A percentile compares a stretch with the other conserved stretches of the same genome.
Evolutionary conservation across 2,329 filamentous ascomycete species (phyloP).

Genomic region (Neofusicoccum umdonicola): DNA sequence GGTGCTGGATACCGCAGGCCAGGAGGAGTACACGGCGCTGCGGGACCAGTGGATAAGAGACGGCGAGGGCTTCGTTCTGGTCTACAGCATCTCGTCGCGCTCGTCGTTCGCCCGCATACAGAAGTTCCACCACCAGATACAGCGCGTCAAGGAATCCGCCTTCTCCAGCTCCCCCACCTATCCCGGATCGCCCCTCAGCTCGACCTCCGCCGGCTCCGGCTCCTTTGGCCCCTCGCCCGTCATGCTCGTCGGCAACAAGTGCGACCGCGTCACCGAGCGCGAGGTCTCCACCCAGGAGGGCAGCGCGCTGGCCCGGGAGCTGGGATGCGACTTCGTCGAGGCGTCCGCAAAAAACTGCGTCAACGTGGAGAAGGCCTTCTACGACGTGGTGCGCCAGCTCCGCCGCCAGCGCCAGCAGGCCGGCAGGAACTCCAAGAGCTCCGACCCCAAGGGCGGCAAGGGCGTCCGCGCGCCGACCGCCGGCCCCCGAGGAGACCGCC

Average conservation of each 20-base stretch:
- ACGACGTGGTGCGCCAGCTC: slow-evolving; percentile 90
- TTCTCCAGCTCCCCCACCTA: slow-evolving; percentile 70
- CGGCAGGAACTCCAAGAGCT: slow-evolving; percentile 17
- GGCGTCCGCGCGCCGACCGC: slow-evolving; percentile 1
- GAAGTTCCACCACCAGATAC: slow-evolving; percentile 94
- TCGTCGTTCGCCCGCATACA: slow-evolving; percentile 94
- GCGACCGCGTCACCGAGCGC: slow-evolving; percentile 90
- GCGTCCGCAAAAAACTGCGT: slow-evolving; percentile 97
- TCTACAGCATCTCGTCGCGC: slow-evolving; percentile 97
- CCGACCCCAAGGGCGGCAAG: slow-evolving; percentile 16
- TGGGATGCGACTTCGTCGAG: slow-evolving; percentile 95
- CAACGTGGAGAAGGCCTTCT: slow-evolving; percentile 98
- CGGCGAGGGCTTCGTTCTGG: slow-evolving; percentile 93
- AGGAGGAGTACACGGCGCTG: slow-evolving; percentile 96
- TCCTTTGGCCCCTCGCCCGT: slow-evolving; percentile 75
- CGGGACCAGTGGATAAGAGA: slow-evolving; percentile 98
- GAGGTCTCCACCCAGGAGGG: slow-evolving; percentile 97
- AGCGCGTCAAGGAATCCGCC: slow-evolving; percentile 90
- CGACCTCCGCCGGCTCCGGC: slow-evolving; percentile 51
- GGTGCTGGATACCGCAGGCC: slow-evolving; percentile 92
- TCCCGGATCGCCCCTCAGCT: slow-evolving; percentile 68
- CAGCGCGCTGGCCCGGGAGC: slow-evolving; percentile 81
- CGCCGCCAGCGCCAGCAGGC: slow-evolving; percentile 69
- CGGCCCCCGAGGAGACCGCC: slow-evolving; percentile 8
- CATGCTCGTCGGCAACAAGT: slow-evolving; percentile 99